phyloP scores from a whole-genome alignment of 1,284 basidiomycete genomes.

The Rhodotorula mucilaginosa region DNA sequence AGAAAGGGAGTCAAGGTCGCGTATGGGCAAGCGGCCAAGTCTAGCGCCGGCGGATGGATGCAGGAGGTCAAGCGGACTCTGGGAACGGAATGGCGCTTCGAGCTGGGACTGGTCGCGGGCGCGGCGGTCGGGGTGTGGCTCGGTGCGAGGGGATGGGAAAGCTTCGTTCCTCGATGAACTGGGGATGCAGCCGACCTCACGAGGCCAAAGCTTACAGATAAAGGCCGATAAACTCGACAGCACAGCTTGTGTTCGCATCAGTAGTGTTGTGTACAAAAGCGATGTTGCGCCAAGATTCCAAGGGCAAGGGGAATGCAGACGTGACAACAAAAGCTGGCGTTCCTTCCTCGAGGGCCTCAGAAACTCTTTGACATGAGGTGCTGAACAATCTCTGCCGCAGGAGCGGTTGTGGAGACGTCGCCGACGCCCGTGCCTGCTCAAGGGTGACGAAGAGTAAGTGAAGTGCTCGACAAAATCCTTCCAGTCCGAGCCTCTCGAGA shows the following conservation, averaged over 20 bases:
- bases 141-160: conserved; percentile 1
- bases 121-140: not conserved
- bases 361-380: not conserved
- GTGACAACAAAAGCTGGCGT: too few relatives aligned
- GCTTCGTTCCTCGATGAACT: not conserved
- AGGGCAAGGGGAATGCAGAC: too few relatives aligned
- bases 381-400: not conserved
- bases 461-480: not conserved
- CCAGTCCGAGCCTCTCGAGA: conserved; percentile 5
- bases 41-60: not conserved
- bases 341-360: not conserved
- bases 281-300: too few relatives aligned
- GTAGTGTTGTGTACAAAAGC: too few relatives aligned
- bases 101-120: not conserved
- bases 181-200: too few relatives aligned
- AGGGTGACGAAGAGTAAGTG: not conserved
- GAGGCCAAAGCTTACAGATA: too few relatives aligned
- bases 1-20: not conserved
- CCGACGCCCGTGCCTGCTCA: conserved; percentile 15
- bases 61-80: not conserved
- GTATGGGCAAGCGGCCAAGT: not conserved
- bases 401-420: not conserved
- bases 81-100: not conserved
- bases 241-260: too few relatives aligned
- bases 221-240: too few relatives aligned